A percentile compares a stretch with the other conserved stretches of the same genome.
Conservation (phyloP, 2,329 filamentous ascomycete species). For the Botrytis pseudocinerea region DNA sequence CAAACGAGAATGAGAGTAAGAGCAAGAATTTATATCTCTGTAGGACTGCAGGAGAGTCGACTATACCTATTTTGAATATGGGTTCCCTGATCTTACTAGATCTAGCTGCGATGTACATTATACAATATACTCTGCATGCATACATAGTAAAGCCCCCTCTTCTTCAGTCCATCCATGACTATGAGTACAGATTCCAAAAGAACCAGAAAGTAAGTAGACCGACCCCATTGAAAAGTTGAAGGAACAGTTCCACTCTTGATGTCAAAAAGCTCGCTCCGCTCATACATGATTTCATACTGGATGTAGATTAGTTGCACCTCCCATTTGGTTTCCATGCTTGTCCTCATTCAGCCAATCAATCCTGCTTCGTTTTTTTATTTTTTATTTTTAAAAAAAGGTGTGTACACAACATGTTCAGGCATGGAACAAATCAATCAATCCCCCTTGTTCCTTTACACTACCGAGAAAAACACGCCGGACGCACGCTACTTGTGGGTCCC, state of each 20-base stretch:
- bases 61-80: background rate
- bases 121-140: background rate
- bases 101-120: too few relatives aligned
- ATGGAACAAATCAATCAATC: background rate
- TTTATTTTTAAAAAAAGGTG: background rate
- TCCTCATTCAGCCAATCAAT: background rate
- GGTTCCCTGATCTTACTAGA: background rate
- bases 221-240: background rate
- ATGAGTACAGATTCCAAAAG: background rate
- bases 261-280: background rate
- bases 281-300: background rate
- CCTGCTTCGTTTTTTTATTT: background rate
- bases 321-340: background rate
- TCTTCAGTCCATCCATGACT: background rate
- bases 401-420: background rate
- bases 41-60: background rate
- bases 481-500: slow-evolving; percentile 10
- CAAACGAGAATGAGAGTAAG: background rate
- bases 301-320: background rate
- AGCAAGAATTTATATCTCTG: background rate
- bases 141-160: background rate
- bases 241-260: slow-evolving; percentile 2
- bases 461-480: slow-evolving; percentile 11
- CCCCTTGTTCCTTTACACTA: slow-evolving; percentile 9
- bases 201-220: background rate